Evolutionary conservation across 2,329 filamentous ascomycete genomes (phyloP), one percentile per base, ranked within the genome.

Genomic region (Claviceps africana): DNA sequence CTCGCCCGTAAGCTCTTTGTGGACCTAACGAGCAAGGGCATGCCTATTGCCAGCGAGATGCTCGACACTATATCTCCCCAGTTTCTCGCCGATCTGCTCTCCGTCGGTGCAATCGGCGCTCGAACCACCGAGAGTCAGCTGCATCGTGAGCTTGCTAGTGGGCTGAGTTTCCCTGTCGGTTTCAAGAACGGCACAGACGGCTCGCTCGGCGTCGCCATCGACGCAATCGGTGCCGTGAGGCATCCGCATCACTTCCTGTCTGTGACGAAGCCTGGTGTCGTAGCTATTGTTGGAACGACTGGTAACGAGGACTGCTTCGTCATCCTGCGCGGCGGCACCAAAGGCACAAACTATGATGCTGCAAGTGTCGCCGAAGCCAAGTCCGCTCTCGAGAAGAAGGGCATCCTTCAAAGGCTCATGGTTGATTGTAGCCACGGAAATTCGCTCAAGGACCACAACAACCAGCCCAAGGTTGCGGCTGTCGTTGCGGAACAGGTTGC

Each of bases 151-250:
- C 81, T 98, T 56, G 93, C 93, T 5, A 94, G 87, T 31, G 93
- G 93, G 61, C 79, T 97, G 51, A 95, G 88, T 54, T 97, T 96
- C 84, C 93, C 93, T 25, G 90, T 98, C 59, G 93, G 93, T 54
- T 98, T 96, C 85, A 98, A 98, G 82, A 98, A 98, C 71, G 93
- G 93, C 56, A 98, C 93, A 22, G 93, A 98, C 64, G 93, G 93
- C 42, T 88, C 85, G 61, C 74, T 98, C 52, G 83, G 81, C 31
- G 90, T 97, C 21, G 90, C 91, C 22, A 94, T 97, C 62, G 93
- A 98, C 66, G 93, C 93, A 35, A 96, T 97, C 66, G 93, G 91
- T 54, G 83, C 87, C 33, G 86, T 85, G 80, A 88, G 65, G 42
- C 1, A 82, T 83, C 54, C 77, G 85, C 93, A 98, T 71, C 91